Percentiles rank a stretch among this genome's conserved stretches.
Evolutionary conservation across 2,329 filamentous ascomycete species (phyloP).

Genomic region (Exophiala dermatitidis): DNA sequence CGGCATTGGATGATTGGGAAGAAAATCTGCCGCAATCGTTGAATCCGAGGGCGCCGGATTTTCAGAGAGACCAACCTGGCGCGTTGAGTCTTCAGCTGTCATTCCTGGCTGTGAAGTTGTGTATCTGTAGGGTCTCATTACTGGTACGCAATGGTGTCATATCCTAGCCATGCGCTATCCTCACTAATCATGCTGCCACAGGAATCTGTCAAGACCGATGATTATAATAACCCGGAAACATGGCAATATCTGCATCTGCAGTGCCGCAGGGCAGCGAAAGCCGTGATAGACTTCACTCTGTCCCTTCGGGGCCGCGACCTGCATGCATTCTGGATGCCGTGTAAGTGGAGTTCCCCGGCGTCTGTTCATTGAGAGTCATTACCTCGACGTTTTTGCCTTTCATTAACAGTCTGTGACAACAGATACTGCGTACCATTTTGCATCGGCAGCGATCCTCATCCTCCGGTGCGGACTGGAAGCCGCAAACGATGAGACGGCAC

Average conservation of each 20-base stretch:
- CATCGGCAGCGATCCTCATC: slow-evolving; percentile 1
- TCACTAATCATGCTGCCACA: neutral
- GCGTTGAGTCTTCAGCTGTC: slow-evolving; percentile 39
- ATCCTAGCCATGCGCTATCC: neutral
- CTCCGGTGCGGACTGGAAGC: slow-evolving; percentile 4
- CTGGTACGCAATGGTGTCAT: neutral
- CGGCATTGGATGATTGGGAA: slow-evolving; percentile 38
- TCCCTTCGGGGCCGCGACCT: neutral
- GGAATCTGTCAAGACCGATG: slow-evolving; percentile 3
- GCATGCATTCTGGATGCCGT: slow-evolving; percentile 2
- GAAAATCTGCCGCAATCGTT: slow-evolving; percentile 40
- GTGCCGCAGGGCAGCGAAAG: slow-evolving; percentile 1
- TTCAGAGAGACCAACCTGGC: slow-evolving; percentile 33
- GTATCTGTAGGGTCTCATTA: slow-evolving; percentile 43
- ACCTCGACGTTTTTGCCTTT: neutral
- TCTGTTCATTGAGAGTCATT: too few relatives aligned
- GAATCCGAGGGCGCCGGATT: slow-evolving; percentile 30
- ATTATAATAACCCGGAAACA: neutral
- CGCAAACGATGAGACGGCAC: neutral
- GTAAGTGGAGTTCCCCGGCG: neutral
- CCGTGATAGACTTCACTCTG: slow-evolving; percentile 1
- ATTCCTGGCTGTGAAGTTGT: slow-evolving; percentile 41
- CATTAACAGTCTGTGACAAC: too few relatives aligned
- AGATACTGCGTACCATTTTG: slow-evolving; percentile 6
- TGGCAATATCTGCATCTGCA: slow-evolving; percentile 2